Conservation (phyloP, 495 filamentous ascomycete species). For the Haplographium delicatum region DNA sequence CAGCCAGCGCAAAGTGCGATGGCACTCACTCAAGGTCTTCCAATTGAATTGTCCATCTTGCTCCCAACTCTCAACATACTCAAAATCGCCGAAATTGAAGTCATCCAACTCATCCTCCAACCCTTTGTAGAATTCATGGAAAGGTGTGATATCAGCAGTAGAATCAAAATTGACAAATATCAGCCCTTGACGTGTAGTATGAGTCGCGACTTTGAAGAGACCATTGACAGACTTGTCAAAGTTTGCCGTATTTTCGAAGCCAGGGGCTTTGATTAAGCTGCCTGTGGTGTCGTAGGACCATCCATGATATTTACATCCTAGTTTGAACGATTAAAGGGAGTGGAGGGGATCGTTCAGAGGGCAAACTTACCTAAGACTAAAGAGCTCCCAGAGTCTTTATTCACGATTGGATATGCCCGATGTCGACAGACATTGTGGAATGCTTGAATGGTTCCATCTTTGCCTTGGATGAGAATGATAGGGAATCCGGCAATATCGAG, state of each 20-base stretch:
- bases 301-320: constrained; percentile 50
- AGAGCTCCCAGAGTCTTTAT: constrained; percentile 1
- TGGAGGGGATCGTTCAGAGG: not conserved
- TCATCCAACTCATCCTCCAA: constrained; percentile 25
- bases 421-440: constrained; percentile 58
- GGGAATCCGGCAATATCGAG: constrained; percentile 43
- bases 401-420: constrained; percentile 50
- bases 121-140: constrained; percentile 3
- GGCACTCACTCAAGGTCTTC: constrained; percentile 35
- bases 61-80: constrained; percentile 43
- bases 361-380: not conserved
- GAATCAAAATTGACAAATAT: constrained; percentile 6
- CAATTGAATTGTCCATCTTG: constrained; percentile 44
- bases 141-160: not conserved
- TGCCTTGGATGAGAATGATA: constrained; percentile 45
- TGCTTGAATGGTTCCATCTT: constrained; percentile 45
- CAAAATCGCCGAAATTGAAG: constrained; percentile 41
- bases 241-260: constrained; percentile 42
- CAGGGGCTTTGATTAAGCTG: constrained; percentile 49
- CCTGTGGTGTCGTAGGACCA: constrained; percentile 53
- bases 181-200: not conserved
- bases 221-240: constrained; percentile 41
- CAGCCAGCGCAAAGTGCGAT: not conserved
- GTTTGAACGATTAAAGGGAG: not conserved
- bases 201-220: constrained; percentile 1